Evolutionary conservation across 805 yeast genomes (phyloP).

Genomic region (Zygosaccharomyces bisporus): DNA sequence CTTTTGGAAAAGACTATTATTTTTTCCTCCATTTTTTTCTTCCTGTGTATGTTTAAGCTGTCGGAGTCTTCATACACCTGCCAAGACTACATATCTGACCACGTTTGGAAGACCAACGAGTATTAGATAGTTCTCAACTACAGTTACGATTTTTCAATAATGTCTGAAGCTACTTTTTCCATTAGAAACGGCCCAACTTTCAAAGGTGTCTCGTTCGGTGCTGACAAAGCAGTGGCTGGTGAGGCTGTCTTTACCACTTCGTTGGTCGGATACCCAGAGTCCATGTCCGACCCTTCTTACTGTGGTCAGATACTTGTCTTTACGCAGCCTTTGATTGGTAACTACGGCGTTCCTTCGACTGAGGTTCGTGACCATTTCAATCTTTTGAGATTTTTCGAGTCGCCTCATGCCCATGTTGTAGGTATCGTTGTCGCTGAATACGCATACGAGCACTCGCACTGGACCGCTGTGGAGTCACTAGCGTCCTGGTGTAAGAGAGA

Average conservation of each 20-base stretch:
- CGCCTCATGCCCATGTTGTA: conserved; percentile 85
- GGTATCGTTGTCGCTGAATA: conserved; percentile 96
- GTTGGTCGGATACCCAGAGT: conserved; percentile 96
- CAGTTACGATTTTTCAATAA: conserved; percentile 10
- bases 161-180: conserved; percentile 68
- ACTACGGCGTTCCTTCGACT: conserved; percentile 95
- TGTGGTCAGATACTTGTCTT: conserved; percentile 94
- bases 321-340: conserved; percentile 96
- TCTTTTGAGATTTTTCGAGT: conserved; percentile 84
- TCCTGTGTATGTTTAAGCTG: conserved; percentile 32
- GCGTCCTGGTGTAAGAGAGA: conserved; percentile 96
- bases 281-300: conserved; percentile 98
- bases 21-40: conserved; percentile 4
- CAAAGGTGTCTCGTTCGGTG: conserved; percentile 94
- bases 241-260: conserved; percentile 98
- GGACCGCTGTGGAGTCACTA: conserved; percentile 97
- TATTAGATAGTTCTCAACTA: conserved; percentile 26
- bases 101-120: conserved; percentile 50
- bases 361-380: conserved; percentile 77
- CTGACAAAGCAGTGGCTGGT: conserved; percentile 86
- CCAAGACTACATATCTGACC: conserved; percentile 49
- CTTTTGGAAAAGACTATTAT: neutral
- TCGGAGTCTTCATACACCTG: conserved; percentile 38
- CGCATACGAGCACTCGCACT: conserved; percentile 94
- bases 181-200: conserved; percentile 91